These are phyloP conservation scores for Zygosaccharomyces sapae DNA, from an alignment of 1,139 yeast species.

Conservation along the genomic window DNA sequence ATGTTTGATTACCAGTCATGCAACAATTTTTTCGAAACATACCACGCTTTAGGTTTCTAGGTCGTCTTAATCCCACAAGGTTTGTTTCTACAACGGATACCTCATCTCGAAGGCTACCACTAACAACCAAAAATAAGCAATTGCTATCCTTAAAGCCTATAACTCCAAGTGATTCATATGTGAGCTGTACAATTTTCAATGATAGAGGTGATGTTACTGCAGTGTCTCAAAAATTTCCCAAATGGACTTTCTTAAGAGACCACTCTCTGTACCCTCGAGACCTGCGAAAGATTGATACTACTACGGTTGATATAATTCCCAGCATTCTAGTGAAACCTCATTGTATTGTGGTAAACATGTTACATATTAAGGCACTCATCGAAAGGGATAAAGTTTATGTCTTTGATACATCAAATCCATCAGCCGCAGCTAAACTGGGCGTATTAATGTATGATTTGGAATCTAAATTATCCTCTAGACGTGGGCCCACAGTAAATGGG, in stretches of 20 bases:
- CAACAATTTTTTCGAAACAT: neutral
- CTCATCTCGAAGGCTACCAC: neutral
- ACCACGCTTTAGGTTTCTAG: neutral
- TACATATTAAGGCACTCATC: conserved; percentile 83
- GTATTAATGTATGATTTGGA: conserved; percentile 84
- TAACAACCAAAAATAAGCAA: conserved; percentile 12
- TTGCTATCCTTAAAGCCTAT: conserved; percentile 46
- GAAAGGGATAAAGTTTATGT: conserved; percentile 76
- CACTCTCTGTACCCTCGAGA: conserved; percentile 71
- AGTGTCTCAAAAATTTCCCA: conserved; percentile 73
- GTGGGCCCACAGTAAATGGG: conserved; percentile 15
- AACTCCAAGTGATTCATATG: conserved; percentile 53
- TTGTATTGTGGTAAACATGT: conserved; percentile 72
- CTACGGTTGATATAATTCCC: conserved; percentile 85
- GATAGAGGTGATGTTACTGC: conserved; percentile 64
- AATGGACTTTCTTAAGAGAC: conserved; percentile 67
- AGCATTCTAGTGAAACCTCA: conserved; percentile 68
- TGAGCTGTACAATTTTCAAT: conserved; percentile 79
- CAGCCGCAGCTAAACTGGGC: conserved; percentile 64
- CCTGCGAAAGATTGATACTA: conserved; percentile 77
- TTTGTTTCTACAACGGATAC: neutral
- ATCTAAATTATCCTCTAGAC: conserved; percentile 55
- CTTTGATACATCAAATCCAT: conserved; percentile 63
- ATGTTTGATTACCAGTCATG: neutral
- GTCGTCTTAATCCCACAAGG: neutral